phyloP scores from a whole-genome alignment of 495 filamentous ascomycete genomes.

The Viridothelium virens region DNA sequence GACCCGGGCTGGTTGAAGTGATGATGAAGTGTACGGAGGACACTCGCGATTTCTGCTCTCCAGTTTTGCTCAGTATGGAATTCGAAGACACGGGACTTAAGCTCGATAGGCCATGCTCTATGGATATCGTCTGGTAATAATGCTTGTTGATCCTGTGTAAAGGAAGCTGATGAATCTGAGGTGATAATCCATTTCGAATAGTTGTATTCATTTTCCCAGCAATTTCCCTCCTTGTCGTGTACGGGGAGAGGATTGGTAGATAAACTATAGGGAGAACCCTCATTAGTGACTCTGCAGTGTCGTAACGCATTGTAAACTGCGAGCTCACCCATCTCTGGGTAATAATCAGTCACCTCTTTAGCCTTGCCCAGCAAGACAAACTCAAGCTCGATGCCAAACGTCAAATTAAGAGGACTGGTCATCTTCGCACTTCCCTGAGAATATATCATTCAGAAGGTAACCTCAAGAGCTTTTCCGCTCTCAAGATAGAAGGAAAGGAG shows the following conservation, averaged over 20 bases:
- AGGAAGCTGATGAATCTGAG: not conserved
- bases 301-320: not conserved
- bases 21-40: constrained; percentile 9
- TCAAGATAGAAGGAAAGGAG: not conserved
- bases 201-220: not conserved
- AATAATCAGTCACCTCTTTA: not conserved
- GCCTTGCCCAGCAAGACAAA: constrained; percentile 16
- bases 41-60: constrained; percentile 12
- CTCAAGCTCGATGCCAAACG: constrained; percentile 28
- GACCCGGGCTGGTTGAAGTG: constrained; percentile 1
- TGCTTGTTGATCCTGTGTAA: not conserved
- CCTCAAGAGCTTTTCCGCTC: no score
- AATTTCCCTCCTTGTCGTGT: not conserved
- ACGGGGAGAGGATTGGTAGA: not conserved
- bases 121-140: not conserved
- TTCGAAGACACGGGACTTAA: constrained; percentile 12
- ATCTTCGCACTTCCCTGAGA: not conserved
- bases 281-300: not conserved
- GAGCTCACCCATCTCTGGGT: not conserved
- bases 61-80: constrained; percentile 4
- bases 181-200: not conserved
- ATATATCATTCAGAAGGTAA: no score
- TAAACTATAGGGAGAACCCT: not conserved
- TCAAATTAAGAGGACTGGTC: constrained; percentile 16
- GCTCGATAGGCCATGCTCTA: constrained; percentile 12